These are phyloP conservation scores for Aurifilum marmelostoma DNA, from an alignment of 2,329 filamentous ascomycete genomes.

Conservation along the genomic window DNA sequence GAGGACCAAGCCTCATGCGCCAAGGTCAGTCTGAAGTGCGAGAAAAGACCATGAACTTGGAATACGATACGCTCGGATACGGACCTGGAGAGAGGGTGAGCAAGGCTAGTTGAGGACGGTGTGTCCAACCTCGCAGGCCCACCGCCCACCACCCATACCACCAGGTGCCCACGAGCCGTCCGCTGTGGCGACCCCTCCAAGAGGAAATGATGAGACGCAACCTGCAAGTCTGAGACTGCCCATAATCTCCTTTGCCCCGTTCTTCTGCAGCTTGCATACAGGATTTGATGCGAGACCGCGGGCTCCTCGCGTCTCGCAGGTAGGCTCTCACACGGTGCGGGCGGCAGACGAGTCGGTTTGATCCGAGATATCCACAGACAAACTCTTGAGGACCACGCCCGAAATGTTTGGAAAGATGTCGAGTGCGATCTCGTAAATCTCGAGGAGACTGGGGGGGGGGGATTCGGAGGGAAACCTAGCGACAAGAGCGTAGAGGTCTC, in stretches of 20 bases:
- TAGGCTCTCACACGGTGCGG: background rate
- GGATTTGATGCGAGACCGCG: slow-evolving; percentile 14
- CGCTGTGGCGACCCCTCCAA: background rate
- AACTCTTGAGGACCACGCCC: background rate
- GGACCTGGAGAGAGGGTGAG: background rate
- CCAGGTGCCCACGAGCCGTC: background rate
- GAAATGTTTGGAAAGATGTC: background rate
- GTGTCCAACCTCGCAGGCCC: slow-evolving; percentile 15
- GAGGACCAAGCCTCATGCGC: background rate
- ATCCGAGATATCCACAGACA: background rate
- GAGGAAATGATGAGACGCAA: slow-evolving; percentile 6
- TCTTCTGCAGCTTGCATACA: slow-evolving; percentile 27
- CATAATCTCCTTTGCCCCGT: slow-evolving; percentile 20
- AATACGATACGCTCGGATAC: background rate
- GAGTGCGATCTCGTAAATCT: background rate
- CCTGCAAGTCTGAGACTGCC: slow-evolving; percentile 7
- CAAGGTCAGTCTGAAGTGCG: background rate
- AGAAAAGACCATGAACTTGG: background rate
- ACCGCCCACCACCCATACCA: background rate
- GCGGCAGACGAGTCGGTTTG: background rate
- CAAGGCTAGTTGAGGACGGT: background rate
- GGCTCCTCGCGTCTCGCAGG: slow-evolving; percentile 12
- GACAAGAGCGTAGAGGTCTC: background rate
- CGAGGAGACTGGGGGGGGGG: background rate
- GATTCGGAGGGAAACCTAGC: background rate